A percentile compares a stretch with the other conserved stretches of the same genome.
phyloP scores from a whole-genome alignment of 108 stramenopile genomes.

The Aurantiochytrium sp. region DNA sequence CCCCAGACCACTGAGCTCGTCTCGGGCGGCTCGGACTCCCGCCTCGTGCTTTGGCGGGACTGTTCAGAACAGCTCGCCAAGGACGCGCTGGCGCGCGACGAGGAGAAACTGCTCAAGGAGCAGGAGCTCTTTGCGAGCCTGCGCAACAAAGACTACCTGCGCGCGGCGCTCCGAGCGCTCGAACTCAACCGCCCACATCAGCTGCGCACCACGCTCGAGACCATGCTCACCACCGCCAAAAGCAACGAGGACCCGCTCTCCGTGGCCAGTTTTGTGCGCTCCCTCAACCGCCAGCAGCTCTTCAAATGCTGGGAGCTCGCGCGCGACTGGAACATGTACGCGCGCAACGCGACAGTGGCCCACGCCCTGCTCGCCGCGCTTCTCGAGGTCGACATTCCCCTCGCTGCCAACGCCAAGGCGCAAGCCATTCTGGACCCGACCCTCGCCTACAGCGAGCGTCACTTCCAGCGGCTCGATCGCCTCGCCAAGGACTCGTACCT shows the following conservation, averaged over 20 bases:
- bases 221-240: neutral
- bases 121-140: slow-evolving; percentile 79
- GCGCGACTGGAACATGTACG: slow-evolving; percentile 59
- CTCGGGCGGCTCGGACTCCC: slow-evolving; percentile 85
- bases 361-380: slow-evolving; percentile 47
- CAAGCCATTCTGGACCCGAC: neutral
- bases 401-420: slow-evolving; percentile 19
- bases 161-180: slow-evolving; percentile 74
- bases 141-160: slow-evolving; percentile 73
- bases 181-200: slow-evolving; percentile 75
- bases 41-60: slow-evolving; percentile 82
- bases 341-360: slow-evolving; percentile 43
- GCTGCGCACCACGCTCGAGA: neutral
- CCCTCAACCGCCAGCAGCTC: neutral
- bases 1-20: slow-evolving; percentile 43
- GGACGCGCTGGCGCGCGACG: slow-evolving; percentile 60
- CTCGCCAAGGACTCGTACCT: slow-evolving; percentile 55
- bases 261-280: neutral
- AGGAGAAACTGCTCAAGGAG: slow-evolving; percentile 70
- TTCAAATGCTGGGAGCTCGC: neutral
- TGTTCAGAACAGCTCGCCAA: slow-evolving; percentile 75
- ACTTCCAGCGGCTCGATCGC: slow-evolving; percentile 52
- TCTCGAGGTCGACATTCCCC: slow-evolving; percentile 21
- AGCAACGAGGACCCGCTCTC: neutral
- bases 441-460: slow-evolving; percentile 52